These are phyloP conservation scores for Casuarina glauca DNA, from an alignment of 306 rosid species.

Conservation along the genomic window DNA sequence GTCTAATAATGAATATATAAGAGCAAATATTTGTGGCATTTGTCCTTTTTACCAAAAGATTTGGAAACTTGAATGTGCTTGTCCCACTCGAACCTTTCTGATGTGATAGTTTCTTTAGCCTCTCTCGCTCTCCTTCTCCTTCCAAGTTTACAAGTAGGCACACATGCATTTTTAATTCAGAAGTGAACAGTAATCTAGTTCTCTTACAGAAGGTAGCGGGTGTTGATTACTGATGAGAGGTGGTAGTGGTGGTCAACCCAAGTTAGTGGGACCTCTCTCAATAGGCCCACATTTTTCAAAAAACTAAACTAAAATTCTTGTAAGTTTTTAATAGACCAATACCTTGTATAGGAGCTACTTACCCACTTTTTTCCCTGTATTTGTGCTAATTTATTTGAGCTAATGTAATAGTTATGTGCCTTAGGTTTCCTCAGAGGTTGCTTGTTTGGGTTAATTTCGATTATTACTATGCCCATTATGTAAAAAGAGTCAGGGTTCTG, in stretches of 20 bases:
- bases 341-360: background rate
- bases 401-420: background rate
- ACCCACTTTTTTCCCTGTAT: background rate
- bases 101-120: background rate
- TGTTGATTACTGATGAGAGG: background rate
- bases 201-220: background rate
- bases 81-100: background rate
- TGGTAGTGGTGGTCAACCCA: background rate
- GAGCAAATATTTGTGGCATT: background rate
- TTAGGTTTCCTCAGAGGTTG: constrained; percentile 5
- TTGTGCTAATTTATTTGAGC: background rate
- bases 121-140: too few species aligned
- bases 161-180: background rate
- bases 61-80: background rate
- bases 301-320: background rate
- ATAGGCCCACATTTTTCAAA: background rate
- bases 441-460: background rate
- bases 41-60: background rate
- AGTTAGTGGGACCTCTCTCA: background rate
- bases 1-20: background rate
- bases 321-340: background rate
- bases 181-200: background rate
- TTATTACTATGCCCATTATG: background rate
- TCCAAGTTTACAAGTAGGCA: background rate
- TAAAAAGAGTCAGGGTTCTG: background rate